phyloP scores from a whole-genome alignment of 78 protist genomes.

The Dictyostelium purpureum region DNA sequence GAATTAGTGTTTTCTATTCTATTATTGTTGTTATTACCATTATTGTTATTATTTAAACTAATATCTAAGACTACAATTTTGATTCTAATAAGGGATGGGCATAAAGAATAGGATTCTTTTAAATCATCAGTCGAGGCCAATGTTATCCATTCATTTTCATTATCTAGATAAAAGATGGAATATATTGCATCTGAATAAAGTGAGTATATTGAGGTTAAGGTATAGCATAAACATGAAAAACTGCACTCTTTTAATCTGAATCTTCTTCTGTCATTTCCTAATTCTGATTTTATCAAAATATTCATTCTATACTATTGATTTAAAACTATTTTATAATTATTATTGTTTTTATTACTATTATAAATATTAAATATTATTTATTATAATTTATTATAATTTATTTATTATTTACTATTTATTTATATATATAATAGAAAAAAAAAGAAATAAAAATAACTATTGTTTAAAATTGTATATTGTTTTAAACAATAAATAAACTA shows the following conservation, averaged over 20 bases:
- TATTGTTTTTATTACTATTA: not conserved
- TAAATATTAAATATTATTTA: not conserved
- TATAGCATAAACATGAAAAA: conserved; percentile 66
- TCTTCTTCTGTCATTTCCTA: conserved; percentile 74
- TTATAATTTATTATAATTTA: not conserved
- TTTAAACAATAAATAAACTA: too few relatives aligned
- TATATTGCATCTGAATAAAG: conserved; percentile 26
- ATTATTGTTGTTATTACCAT: not conserved
- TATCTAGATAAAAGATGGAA: conserved; percentile 47
- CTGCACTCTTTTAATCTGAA: conserved; percentile 67
- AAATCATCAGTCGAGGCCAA: conserved; percentile 74
- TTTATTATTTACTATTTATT: not conserved
- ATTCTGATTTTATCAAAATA: conserved; percentile 58
- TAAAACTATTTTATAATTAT: not conserved
- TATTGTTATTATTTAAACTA: not conserved
- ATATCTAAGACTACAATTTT: not conserved
- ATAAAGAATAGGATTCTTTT: conserved; percentile 41
- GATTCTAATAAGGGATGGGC: conserved; percentile 29
- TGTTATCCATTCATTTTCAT: conserved; percentile 78
- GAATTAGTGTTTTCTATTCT: too few relatives aligned
- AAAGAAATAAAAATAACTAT: not conserved
- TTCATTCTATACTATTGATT: not conserved
- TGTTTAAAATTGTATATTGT: too few relatives aligned
- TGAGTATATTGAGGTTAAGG: conserved; percentile 32
- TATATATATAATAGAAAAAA: not conserved